Evolutionary conservation across 169 alveolate species (phyloP).

Genomic region (Plasmodium gallinaceum): DNA sequence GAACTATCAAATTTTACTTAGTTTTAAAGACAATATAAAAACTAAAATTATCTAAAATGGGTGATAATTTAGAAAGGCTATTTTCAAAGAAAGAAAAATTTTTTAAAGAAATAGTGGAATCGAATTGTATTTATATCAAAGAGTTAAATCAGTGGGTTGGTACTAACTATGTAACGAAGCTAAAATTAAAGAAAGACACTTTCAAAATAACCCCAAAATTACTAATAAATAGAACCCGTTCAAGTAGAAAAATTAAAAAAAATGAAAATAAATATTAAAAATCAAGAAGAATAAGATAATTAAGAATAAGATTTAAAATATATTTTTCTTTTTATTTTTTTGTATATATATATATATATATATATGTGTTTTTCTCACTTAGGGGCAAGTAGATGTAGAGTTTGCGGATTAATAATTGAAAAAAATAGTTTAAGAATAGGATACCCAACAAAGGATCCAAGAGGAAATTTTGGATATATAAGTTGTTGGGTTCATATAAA

Average conservation of each 20-base stretch:
- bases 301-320: neutral
- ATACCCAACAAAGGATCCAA: conserved; percentile 77
- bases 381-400: conserved; percentile 76
- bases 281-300: neutral
- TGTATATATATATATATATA: neutral
- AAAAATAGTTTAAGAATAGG: conserved; percentile 75
- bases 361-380: conserved; percentile 3
- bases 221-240: conserved; percentile 40
- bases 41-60: conserved; percentile 7
- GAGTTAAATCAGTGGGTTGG: conserved; percentile 64
- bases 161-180: conserved; percentile 18
- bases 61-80: conserved; percentile 31
- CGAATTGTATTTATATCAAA: conserved; percentile 45
- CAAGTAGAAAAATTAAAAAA: conserved; percentile 32
- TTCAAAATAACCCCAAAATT: conserved; percentile 47
- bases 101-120: conserved; percentile 63
- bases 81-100: conserved; percentile 60
- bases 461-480: conserved; percentile 79
- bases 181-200: conserved; percentile 51
- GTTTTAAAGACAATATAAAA: neutral
- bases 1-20: neutral
- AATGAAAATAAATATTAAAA: neutral
- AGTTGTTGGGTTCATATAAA: conserved; percentile 78
- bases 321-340: neutral
- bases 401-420: conserved; percentile 71